phyloP scores from a whole-genome alignment of 257 asterid genomes.

The Mitragyna speciosa region DNA sequence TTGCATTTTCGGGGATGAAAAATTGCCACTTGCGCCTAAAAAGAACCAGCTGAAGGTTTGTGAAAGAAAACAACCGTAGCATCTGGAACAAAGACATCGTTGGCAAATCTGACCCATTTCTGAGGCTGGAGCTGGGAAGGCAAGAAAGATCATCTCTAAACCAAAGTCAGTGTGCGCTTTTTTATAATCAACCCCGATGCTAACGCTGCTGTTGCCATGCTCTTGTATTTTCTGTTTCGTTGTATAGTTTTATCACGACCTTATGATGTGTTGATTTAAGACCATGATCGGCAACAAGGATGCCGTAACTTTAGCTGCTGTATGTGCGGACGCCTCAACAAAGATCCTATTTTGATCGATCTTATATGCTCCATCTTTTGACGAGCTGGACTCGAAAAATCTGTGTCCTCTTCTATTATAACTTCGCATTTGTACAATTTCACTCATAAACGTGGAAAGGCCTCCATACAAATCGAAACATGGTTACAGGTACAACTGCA shows the following conservation, averaged over 20 bases:
- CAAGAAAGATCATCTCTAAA: too few species aligned
- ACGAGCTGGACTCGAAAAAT: too few species aligned
- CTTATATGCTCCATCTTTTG: too few species aligned
- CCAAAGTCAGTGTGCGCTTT: too few species aligned
- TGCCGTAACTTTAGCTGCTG: background rate
- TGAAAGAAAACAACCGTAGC: background rate
- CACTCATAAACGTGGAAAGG: too few species aligned
- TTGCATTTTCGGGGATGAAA: background rate
- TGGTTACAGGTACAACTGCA: background rate
- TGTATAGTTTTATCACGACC: too few species aligned
- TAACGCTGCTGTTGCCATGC: background rate
- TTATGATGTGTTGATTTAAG: background rate
- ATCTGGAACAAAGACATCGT: background rate
- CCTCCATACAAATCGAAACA: too few species aligned
- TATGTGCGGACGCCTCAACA: background rate
- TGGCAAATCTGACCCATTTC: background rate
- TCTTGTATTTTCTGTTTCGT: too few species aligned
- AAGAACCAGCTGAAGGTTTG: background rate
- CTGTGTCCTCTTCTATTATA: too few species aligned
- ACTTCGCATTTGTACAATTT: background rate
- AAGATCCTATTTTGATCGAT: background rate
- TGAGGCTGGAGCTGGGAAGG: background rate
- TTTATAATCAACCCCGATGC: too few species aligned
- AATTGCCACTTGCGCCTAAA: too few species aligned
- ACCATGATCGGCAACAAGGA: background rate